Base-by-base conservation (phyloP, 805 yeast genomes). In the Wickerhamiella domercqiae region DNA sequence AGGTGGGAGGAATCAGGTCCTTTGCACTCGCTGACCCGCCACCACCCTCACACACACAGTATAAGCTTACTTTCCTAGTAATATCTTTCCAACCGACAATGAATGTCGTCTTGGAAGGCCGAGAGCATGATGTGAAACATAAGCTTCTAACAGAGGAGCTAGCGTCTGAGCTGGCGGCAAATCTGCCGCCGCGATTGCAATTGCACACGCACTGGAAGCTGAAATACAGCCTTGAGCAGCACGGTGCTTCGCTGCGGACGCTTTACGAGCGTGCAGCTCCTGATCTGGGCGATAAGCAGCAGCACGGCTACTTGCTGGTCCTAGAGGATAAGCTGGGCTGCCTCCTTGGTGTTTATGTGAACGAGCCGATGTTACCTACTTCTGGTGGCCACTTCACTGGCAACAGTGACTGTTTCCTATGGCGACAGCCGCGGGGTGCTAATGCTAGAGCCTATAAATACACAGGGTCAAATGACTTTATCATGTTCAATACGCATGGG, bases 401-500 rank as follows among this genome's bases (percentile, higher is more conserved):
- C 1, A 86, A 86, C 58, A 95, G 96, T 1, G 95, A 87, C 55
- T 84, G 97, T 52, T 86, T 90, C 49, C 63, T 87, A 17, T 87
- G 95, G 94, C 79, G 76, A 46, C 51, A 70, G n/a, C 79, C 72
- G 43, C 57, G 53, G 21, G 64, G 65, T 5, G 58, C 21, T 32
- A 42, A 15, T 32, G 72, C 86, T 53, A 71, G 73, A 53, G 94
- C 93, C 0, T 87, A 71, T 55, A 83, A 84, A 34, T 82, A 77
- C 55, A 83, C 96, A 1, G 94, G 95, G 0, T 50, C 78, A 34
- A 87, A 90, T 55, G 94, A 83, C 52, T 86, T 75, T 56, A 68
- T 81, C 32, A 73, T 87, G 14, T 82, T 80, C 53, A 81, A 94
- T 39, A 79, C 84, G 32, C 72, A 73, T 42, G 66, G 71, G 19